Evolutionary conservation across 495 filamentous ascomycete genomes (phyloP).

Genomic region (Melanomma pulvis-pyrius): DNA sequence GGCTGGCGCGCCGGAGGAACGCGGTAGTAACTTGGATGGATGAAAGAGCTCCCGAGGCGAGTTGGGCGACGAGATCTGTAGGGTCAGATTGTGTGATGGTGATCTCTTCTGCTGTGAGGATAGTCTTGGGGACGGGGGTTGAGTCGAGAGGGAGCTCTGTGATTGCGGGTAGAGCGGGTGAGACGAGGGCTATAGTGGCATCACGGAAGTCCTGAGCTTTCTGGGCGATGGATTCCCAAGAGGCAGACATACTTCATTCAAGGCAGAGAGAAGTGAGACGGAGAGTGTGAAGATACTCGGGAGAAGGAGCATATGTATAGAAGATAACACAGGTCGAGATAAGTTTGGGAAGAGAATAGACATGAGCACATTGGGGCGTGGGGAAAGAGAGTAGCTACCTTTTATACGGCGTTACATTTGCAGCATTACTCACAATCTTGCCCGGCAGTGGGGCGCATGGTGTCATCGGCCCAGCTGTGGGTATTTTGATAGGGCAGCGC

Average conservation of each 20-base stretch:
- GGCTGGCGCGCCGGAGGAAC: slow-evolving; percentile 61
- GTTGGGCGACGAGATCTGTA: slow-evolving; percentile 48
- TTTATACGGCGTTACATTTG: neutral
- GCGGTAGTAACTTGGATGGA: slow-evolving; percentile 56
- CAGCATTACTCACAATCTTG: neutral
- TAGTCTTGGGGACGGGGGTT: slow-evolving; percentile 46
- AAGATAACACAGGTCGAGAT: no score
- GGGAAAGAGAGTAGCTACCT: neutral
- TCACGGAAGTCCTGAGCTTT: slow-evolving; percentile 52
- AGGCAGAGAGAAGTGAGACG: neutral
- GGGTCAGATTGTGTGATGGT: slow-evolving; percentile 56
- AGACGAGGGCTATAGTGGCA: slow-evolving; percentile 47
- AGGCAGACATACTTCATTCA: neutral
- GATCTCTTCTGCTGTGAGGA: slow-evolving; percentile 54
- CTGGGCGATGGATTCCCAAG: slow-evolving; percentile 54
- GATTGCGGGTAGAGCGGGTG: slow-evolving; percentile 45
- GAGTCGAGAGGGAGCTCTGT: slow-evolving; percentile 49
- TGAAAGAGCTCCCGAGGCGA: slow-evolving; percentile 52
- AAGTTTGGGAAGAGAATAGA: no score
- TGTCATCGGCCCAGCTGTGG: neutral
- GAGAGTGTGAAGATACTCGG: slow-evolving; percentile 18
- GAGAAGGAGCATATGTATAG: slow-evolving; percentile 16
- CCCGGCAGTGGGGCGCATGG: neutral
- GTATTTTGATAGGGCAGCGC: neutral
- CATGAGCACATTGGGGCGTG: no score